Evolutionary conservation across 192 early-diverging fungal genomes (phyloP), one percentile per base, ranked within the genome.

Genomic region (Backusella sp.): DNA sequence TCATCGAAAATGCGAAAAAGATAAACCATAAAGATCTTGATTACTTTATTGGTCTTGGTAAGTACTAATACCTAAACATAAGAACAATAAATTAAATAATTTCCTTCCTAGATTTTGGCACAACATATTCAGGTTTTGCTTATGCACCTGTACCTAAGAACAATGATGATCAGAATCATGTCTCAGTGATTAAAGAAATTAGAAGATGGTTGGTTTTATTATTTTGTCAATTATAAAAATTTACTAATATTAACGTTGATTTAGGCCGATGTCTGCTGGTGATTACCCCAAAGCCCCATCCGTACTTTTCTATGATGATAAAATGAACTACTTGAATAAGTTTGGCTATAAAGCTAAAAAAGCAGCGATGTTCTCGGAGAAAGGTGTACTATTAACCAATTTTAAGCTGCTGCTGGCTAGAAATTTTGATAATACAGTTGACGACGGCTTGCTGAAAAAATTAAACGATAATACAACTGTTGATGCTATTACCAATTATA

Each of bases 51-150:
- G 53, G 53, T 59, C 53, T 59, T 12, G 53, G 53, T 59, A 26
- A 59, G n/a, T 26, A 19, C 5, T 12, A 23, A 59, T 59, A 0
- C 3, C 12, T 59, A 59, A 59, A 2, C 21, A 23, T 59, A 26
- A 1, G 12, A 23, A 9, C 11, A 26, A 12, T 12, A 26, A 26
- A 11, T 12, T 26, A 4, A 59, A 0, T 0, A 11, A 0, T 4
- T 59, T 8, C 23, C 2, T 11, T 26, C 23, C 23, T 26, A 59
- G 53, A 59, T 59, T 59, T 59, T 26, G 86, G 86, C 72, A 87
- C 86, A 30, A 87, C 86, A 0, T 87, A 80, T 68, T 84, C 84
- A 37, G 86, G 86, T 5, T 83, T 83, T 66, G 83, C 86, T 2
- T 85, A 87, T 75, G 80, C 86, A 1, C 77, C 6, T 11, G 23